Evolutionary conservation across 2,329 filamentous ascomycete genomes (phyloP).

Genomic region (Magnaporthiopsis rhizophila): DNA sequence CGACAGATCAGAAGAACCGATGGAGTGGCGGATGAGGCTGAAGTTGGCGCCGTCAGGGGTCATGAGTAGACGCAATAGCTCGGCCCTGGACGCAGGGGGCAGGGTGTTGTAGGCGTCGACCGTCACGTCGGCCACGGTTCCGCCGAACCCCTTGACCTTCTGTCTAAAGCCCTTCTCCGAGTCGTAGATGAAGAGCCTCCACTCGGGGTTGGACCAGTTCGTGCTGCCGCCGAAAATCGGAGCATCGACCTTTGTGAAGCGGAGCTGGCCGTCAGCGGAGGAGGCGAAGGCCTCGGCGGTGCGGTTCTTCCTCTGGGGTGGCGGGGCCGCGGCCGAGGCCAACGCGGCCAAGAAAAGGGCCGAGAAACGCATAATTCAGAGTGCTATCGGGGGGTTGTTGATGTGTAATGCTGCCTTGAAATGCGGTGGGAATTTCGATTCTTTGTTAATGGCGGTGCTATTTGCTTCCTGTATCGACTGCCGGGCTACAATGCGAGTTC

Average conservation of each 20-base stretch:
- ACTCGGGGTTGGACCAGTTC: slow-evolving; percentile 24
- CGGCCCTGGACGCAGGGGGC: slow-evolving; percentile 18
- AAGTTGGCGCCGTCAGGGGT: slow-evolving; percentile 29
- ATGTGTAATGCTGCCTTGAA: neutral
- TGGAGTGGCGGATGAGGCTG: slow-evolving; percentile 30
- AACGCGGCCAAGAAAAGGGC: slow-evolving; percentile 5
- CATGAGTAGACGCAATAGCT: slow-evolving; percentile 28
- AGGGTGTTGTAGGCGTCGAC: slow-evolving; percentile 29
- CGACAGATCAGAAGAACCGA: slow-evolving; percentile 31
- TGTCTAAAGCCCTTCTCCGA: slow-evolving; percentile 29
- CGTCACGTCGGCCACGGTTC: slow-evolving; percentile 32
- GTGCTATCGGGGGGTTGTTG: neutral
- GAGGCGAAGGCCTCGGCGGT: slow-evolving; percentile 24
- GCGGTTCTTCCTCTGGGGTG: slow-evolving; percentile 5
- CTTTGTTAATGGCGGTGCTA: neutral
- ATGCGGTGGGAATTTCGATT: neutral
- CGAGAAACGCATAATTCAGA: slow-evolving; percentile 9
- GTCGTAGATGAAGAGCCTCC: slow-evolving; percentile 31
- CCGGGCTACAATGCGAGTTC: too few relatives aligned
- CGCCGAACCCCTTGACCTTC: slow-evolving; percentile 32
- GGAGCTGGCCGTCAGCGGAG: slow-evolving; percentile 27
- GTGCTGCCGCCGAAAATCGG: slow-evolving; percentile 26
- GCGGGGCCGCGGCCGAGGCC: slow-evolving; percentile 1
- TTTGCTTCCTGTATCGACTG: neutral
- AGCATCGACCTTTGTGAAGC: slow-evolving; percentile 23